These are phyloP conservation scores for Aspergillus fischeri DNA, from an alignment of 2,329 filamentous ascomycete genomes.

Conservation along the genomic window DNA sequence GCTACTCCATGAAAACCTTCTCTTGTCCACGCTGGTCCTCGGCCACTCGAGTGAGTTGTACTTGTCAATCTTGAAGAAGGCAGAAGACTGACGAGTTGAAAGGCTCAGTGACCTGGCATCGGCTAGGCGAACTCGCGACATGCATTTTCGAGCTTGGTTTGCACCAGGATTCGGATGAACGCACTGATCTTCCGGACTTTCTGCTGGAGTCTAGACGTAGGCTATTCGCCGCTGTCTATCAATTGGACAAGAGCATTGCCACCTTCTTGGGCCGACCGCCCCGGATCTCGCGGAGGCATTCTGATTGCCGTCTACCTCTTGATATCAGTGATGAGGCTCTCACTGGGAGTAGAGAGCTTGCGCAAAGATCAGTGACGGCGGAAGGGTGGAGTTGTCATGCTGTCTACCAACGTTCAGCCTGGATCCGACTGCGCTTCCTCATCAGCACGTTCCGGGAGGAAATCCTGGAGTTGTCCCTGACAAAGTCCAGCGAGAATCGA, in stretches of 20 bases:
- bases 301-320: constrained; percentile 19
- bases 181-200: constrained; percentile 15
- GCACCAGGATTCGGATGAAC: constrained; percentile 19
- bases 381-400: constrained; percentile 18
- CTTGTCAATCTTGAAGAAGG: neutral
- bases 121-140: constrained; percentile 24
- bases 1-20: constrained; percentile 31
- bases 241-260: constrained; percentile 26
- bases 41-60: constrained; percentile 32
- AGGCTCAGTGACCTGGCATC: constrained; percentile 23
- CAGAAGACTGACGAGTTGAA: constrained; percentile 1
- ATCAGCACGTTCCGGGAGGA: constrained; percentile 24
- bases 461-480: constrained; percentile 23
- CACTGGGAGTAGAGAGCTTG: constrained; percentile 1
- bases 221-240: constrained; percentile 23
- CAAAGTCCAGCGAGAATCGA: constrained; percentile 9
- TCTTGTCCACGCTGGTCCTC: constrained; percentile 33
- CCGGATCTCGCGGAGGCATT: constrained; percentile 20
- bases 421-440: constrained; percentile 23
- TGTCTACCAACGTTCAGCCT: constrained; percentile 18
- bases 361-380: constrained; percentile 9
- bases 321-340: constrained; percentile 22
- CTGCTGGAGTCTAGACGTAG: constrained; percentile 22
- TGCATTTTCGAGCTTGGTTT: constrained; percentile 25
- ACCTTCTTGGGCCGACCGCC: constrained; percentile 27